Evolutionary conservation across 2,329 filamentous ascomycete genomes (phyloP).

Genomic region (Apiospora malaysiana): DNA sequence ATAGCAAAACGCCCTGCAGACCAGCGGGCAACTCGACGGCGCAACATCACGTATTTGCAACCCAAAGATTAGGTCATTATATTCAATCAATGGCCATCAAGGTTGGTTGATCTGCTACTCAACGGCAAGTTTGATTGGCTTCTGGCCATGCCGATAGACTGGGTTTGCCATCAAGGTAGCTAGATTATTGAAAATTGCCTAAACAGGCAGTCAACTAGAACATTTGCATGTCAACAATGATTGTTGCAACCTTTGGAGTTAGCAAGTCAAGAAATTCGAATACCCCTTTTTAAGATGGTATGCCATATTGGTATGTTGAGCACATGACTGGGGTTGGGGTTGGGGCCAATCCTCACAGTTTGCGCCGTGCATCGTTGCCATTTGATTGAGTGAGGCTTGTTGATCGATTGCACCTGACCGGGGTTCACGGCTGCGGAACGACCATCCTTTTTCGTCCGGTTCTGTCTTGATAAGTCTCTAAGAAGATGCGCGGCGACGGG

Average conservation of each 20-base stretch:
- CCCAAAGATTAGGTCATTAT: neutral
- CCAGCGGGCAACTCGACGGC: neutral
- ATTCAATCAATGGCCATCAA: constrained; percentile 3
- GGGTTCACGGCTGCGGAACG: no score
- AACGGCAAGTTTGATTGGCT: neutral
- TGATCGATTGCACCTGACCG: neutral
- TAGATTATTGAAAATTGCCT: neutral
- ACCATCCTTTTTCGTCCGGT: no score
- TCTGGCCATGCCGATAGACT: neutral
- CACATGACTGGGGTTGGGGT: neutral
- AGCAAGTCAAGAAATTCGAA: neutral
- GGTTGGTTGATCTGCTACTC: neutral
- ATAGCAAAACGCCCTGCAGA: neutral
- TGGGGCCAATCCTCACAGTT: neutral
- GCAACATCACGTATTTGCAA: neutral
- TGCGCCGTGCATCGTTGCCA: neutral
- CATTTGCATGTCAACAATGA: neutral
- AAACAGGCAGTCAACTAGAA: neutral
- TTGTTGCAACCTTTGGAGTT: neutral
- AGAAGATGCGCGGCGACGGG: neutral
- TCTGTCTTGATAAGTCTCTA: neutral
- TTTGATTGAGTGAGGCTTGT: neutral
- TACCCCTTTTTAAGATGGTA: neutral
- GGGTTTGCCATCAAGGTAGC: constrained; percentile 6
- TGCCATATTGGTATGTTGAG: neutral